Percentiles rank a stretch among this genome's conserved stretches.
Conservation (phyloP, 108 stramenopile species). For the Schizochytrium sp. region DNA sequence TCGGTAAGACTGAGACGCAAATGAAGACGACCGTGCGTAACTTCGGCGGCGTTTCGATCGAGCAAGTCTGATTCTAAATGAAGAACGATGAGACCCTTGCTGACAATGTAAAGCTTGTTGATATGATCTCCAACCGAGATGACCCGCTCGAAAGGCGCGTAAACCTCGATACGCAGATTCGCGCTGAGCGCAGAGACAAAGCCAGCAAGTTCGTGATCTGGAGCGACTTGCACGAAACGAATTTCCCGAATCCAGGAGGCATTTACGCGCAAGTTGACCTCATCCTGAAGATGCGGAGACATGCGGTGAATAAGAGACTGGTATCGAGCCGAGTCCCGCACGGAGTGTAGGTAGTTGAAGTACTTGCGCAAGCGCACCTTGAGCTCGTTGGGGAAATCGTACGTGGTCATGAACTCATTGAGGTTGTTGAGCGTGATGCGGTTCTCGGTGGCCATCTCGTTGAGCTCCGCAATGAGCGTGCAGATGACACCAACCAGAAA, state of each 20-base stretch:
- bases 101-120: not conserved
- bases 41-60: not conserved
- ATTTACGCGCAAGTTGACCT: not conserved
- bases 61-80: not conserved
- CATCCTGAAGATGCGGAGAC: not conserved
- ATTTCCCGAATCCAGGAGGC: not conserved
- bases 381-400: not conserved
- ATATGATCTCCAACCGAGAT: not conserved
- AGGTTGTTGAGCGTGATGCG: not conserved
- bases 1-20: not conserved
- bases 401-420: not conserved
- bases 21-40: not conserved
- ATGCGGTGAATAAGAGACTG: not conserved
- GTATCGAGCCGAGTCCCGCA: not conserved
- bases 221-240: not conserved
- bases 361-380: not conserved
- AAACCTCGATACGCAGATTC: not conserved
- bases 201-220: not conserved
- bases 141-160: not conserved
- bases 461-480: not conserved
- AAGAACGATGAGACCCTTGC: not conserved
- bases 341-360: not conserved
- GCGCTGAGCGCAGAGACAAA: not conserved
- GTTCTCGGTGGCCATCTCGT: not conserved
- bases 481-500: not conserved